Conservation (phyloP, 805 yeast species). For the Saccharomycopsis microspora region DNA sequence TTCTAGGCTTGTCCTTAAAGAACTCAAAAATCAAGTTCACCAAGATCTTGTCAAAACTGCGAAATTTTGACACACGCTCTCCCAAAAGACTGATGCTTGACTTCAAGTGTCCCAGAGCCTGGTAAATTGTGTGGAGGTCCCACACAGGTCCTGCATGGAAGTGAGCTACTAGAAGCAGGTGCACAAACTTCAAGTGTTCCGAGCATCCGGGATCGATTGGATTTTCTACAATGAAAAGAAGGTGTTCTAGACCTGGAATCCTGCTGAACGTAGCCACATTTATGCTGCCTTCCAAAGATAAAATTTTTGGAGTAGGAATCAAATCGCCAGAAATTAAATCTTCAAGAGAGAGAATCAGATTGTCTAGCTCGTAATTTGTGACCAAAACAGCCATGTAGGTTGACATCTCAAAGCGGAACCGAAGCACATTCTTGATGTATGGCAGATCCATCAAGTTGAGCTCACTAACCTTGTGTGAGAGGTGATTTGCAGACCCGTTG, state of each 20-base stretch:
- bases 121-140: slow-evolving; percentile 15
- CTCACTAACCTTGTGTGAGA: neutral
- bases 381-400: slow-evolving; percentile 8
- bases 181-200: slow-evolving; percentile 11
- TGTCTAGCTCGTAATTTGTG: slow-evolving; percentile 7
- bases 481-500: neutral
- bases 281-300: slow-evolving; percentile 3
- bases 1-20: slow-evolving; percentile 1
- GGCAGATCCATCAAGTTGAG: slow-evolving; percentile 9
- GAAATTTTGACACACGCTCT: slow-evolving; percentile 1
- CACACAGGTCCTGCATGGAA: slow-evolving; percentile 13
- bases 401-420: slow-evolving; percentile 13
- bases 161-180: slow-evolving; percentile 5
- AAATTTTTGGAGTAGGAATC: slow-evolving; percentile 10
- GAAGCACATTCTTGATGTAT: slow-evolving; percentile 15
- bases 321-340: neutral
- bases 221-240: slow-evolving; percentile 8
- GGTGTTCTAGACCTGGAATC: slow-evolving; percentile 11
- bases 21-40: slow-evolving; percentile 9
- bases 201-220: slow-evolving; percentile 1
- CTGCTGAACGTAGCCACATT: slow-evolving; percentile 5
- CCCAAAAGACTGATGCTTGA: slow-evolving; percentile 3
- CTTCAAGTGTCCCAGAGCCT: slow-evolving; percentile 1
- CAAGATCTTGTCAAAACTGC: slow-evolving; percentile 9
- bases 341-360: slow-evolving; percentile 5